Evolutionary conservation across 2,329 filamentous ascomycete genomes (phyloP), one percentile per base, ranked within the genome.

Genomic region (Graphilbum ipis-grandicollis): DNA sequence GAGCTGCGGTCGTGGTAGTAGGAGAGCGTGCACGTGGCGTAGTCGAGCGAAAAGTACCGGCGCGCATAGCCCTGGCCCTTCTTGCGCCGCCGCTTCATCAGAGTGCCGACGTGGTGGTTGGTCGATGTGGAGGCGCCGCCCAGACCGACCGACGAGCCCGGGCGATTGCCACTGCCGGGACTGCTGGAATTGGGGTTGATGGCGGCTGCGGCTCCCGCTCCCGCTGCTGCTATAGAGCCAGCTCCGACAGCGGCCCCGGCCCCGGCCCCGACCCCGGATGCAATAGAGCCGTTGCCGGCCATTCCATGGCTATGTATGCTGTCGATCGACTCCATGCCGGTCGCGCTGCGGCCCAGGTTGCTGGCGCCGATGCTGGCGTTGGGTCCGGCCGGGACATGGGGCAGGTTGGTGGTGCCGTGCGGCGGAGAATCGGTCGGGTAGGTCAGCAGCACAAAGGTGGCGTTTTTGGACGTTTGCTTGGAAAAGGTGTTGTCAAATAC

Each of bases 401-500:
- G 77, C 42, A 84, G 63, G 50, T 83, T 71, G 44, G 78, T 74
- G 4, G 75, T 75, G 14, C 75, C 75, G 50, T 83, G 81, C 1
- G 83, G 83, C 25, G 82, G 73, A 6, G 75, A 70, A 46, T 77
- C 79, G 26, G 84, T 86, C 9, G 88, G 86, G 50, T 96, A 94
- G 29, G 85, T 96, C 54, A 96, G 70, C 36, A 98, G 72, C 26
- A 94, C 86, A 50, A 98, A 83, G 8, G 88, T 96, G 17, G 85
- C 85, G 22, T 80, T 93, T 60, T 98, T 98, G 37, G 86, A 90
- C 31, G 81, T 78, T 55, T 79, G 82, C 60, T 94, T 96, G 41
- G 86, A 93, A 54, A 98, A 98, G 21, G 90, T 98, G 52, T 98
- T 98, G 69, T 98, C 90, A 52, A 98, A 93, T 23, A 96, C 84